A percentile compares a stretch with the other conserved stretches of the same genome.
phyloP scores from a whole-genome alignment of 192 early-diverging fungal genomes.

The Rhizoclosmatium sp. region DNA sequence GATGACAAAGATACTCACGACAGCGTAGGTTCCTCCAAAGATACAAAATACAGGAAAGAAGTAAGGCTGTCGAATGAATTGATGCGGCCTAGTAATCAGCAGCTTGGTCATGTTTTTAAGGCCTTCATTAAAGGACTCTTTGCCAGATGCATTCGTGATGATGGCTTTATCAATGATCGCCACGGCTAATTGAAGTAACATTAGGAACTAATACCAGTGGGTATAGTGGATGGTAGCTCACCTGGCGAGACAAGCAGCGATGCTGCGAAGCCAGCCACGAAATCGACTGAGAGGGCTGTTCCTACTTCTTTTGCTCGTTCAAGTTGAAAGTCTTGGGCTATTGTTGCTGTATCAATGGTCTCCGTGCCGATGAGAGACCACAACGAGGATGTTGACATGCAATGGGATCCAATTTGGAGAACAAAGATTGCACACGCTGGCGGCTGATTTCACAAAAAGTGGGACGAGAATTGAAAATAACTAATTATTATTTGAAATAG shows the following conservation, averaged over 20 bases:
- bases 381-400: no score
- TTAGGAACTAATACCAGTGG: slow-evolving; percentile 30
- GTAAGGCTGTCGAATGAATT: slow-evolving; percentile 42
- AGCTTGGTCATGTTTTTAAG: slow-evolving; percentile 23
- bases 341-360: no score
- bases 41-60: slow-evolving; percentile 47
- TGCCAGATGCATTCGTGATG: slow-evolving; percentile 51
- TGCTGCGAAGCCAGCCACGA: slow-evolving; percentile 21
- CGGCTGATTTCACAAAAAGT: no score
- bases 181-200: slow-evolving; percentile 38
- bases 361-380: no score
- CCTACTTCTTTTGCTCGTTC: background rate
- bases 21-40: slow-evolving; percentile 46
- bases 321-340: background rate
- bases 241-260: slow-evolving; percentile 16
- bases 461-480: no score
- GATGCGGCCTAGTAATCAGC: slow-evolving; percentile 41
- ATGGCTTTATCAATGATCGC: slow-evolving; percentile 59
- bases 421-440: no score
- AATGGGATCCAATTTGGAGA: no score
- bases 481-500: no score
- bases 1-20: background rate
- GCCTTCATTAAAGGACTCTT: slow-evolving; percentile 32
- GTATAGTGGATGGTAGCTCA: background rate
- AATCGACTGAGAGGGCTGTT: background rate